Base-by-base conservation (phyloP, 2,329 filamentous ascomycete species). In the Cladophialophora chaetospira region DNA sequence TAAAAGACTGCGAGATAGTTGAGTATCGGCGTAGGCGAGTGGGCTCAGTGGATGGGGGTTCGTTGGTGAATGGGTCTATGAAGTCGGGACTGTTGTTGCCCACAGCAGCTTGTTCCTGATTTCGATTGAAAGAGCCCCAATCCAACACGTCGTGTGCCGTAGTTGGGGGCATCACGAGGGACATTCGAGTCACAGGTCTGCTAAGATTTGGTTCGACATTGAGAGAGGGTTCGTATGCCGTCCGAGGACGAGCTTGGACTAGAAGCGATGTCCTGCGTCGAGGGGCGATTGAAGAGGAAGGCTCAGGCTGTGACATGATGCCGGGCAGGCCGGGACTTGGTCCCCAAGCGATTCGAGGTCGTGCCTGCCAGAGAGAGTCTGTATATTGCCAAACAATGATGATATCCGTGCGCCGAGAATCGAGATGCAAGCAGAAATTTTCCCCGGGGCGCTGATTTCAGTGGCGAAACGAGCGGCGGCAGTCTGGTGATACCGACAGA, bases 201-300 rank as follows among this genome's bases (percentile, higher is more conserved):
- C 21, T 21, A 5, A 36, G 15, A 10, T 42, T 26, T 21, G 36
- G 38, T 13, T 57, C 42, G 28, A 49, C 38, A 23, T 52, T 49
- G 6, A 47, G 23, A 6, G 55, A 13, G 38, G 23, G 25, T 21
- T 58, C 52, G 47, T 51, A 57, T 4, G 73, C 67, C 5, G 72
- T 76, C 23, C 69, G 69, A 11, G 74, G 72, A 43, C 73, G 71
- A 49, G 67, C 53, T 57, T 67, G 69, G 51, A 72, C 63, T 10
- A 72, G 70, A 33, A 76, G 60, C 13, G 75, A 76, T 26, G 73
- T 68, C 60, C 72, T 70, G 56, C 72, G 71, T 28, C 68, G 67
- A 33, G 70, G 62, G 25, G 70, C 63, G 55, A 66, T 61, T 25
- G 65, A 63, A 5, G 63, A 60, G 43, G 48, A 43, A 51, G 53